These are phyloP conservation scores for Blastobotrys raffinosifermentans DNA, from an alignment of 1,139 yeast species.

Conservation along the genomic window DNA sequence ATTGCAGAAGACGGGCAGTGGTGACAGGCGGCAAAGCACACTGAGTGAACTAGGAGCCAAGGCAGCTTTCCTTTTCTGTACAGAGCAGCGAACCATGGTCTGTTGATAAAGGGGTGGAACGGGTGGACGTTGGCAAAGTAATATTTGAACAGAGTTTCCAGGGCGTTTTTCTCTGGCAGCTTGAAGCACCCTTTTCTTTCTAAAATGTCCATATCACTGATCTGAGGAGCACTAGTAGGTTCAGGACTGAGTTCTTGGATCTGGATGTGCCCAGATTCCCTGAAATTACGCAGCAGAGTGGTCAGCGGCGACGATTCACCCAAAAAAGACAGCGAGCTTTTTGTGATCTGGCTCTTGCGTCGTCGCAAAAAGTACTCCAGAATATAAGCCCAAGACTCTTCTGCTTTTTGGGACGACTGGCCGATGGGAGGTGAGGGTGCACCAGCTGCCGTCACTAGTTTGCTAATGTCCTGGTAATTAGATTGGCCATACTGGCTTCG, in stretches of 20 bases:
- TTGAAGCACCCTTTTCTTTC: constrained; percentile 6
- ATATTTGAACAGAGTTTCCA: constrained; percentile 9
- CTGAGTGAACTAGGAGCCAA: constrained; percentile 11
- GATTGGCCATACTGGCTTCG: too few relatives aligned
- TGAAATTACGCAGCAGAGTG: constrained; percentile 11
- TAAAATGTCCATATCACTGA: constrained; percentile 2
- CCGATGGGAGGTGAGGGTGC: too few relatives aligned
- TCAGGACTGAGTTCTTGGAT: constrained; percentile 1
- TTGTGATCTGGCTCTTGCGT: constrained; percentile 5
- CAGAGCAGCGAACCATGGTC: constrained; percentile 13
- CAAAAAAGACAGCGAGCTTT: constrained; percentile 11
- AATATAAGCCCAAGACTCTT: constrained; percentile 5
- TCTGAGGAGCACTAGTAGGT: not conserved
- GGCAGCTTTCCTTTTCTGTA: constrained; percentile 8
- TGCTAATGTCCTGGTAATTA: too few relatives aligned
- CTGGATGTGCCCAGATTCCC: constrained; percentile 14
- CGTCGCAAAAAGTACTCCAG: constrained; percentile 6
- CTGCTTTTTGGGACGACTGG: constrained; percentile 1
- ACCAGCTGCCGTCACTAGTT: too few relatives aligned
- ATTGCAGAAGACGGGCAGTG: constrained; percentile 14
- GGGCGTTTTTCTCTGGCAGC: constrained; percentile 7
- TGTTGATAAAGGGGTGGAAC: constrained; percentile 14
- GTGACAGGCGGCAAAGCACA: constrained; percentile 16
- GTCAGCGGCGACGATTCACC: constrained; percentile 16
- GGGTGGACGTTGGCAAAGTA: constrained; percentile 15